Conservation (phyloP, 192 early-diverging fungal genomes). For the Coemansia sp. region DNA sequence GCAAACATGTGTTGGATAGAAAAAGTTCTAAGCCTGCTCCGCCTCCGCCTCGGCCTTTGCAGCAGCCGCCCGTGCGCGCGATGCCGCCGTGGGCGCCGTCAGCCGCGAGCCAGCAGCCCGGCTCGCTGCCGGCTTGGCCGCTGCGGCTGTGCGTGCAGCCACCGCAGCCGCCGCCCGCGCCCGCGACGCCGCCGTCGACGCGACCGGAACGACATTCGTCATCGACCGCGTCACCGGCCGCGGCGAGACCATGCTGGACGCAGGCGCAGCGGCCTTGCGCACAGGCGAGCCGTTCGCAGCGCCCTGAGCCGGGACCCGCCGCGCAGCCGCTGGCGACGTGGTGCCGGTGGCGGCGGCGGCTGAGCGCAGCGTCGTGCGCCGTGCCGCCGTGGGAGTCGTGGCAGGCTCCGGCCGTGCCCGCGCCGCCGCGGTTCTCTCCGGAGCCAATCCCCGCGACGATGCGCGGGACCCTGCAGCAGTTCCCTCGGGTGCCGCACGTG, state of each 20-base stretch:
- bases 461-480: neutral
- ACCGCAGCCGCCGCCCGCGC: constrained; percentile 1
- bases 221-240: constrained; percentile 13
- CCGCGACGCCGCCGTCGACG: constrained; percentile 3
- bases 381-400: constrained; percentile 1
- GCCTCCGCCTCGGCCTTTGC: constrained; percentile 12
- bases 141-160: neutral
- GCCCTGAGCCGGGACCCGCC: neutral
- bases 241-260: constrained; percentile 1
- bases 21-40: neutral
- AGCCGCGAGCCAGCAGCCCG: neutral
- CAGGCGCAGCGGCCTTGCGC: neutral
- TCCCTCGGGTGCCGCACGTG: neutral
- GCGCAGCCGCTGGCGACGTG: neutral
- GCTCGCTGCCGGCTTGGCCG: neutral
- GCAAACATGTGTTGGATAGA: too few relatives aligned
- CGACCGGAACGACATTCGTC: neutral
- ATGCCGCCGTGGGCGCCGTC: constrained; percentile 19
- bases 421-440: neutral
- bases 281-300: constrained; percentile 7
- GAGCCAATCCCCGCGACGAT: too few relatives aligned
- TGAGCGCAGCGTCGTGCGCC: constrained; percentile 2
- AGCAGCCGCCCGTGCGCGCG: constrained; percentile 26
- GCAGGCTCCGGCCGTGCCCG: neutral
- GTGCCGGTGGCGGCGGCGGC: neutral